Evolutionary conservation across 768 basidiomycete species (phyloP), one percentile per base, ranked within the genome.

Genomic region (Galerina sulciceps): DNA sequence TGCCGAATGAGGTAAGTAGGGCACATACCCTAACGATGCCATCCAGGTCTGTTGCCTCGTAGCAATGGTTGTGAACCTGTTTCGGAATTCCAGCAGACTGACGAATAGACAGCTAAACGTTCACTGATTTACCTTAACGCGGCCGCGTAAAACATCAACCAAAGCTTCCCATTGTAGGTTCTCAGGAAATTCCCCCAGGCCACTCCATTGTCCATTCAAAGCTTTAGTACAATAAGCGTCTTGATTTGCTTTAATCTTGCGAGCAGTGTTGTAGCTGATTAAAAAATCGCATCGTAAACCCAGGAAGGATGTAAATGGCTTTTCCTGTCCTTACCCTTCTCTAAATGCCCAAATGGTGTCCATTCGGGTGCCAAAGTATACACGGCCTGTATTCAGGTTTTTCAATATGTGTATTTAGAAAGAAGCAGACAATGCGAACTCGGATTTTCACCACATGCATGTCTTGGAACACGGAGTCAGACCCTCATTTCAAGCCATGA

Each of bases 131-230:
- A 84, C 87, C 75, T 89, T 92, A 60, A 91, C 86, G 50, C 84
- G 84, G 10, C 91, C 91, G 54, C 91, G 76, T 11, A 92, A 75
- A n/a, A 91, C 85, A 65, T 92, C 90, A 2, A 89, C 87, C 26
- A 91, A 74, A 1, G 88, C 84, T 66, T 91, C 89, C 86, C 86
- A 87, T 63, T 90, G 84, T 20, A 92, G 75, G 46, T 86, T 81
- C 55, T 88, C 80, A 0, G 90, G 89, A 71, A 87, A 89, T 4
- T 74, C 79, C 38, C 77, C 81, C 36, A 86, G 71, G 14, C 73
- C 76, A 4, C 71, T 62, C 84, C 83, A 85, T 40, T 82, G 62
- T 0, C 84, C 83, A 0, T 71, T 60, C 4, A 77, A 59, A 1
- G 81, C 87, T 57, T 82, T 80, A 4, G 66, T 67, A 64, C 88